A percentile compares a stretch with the other conserved stretches of the same genome.
Conservation (phyloP, 345 rosid genomes). For the Litchi chinensis region DNA sequence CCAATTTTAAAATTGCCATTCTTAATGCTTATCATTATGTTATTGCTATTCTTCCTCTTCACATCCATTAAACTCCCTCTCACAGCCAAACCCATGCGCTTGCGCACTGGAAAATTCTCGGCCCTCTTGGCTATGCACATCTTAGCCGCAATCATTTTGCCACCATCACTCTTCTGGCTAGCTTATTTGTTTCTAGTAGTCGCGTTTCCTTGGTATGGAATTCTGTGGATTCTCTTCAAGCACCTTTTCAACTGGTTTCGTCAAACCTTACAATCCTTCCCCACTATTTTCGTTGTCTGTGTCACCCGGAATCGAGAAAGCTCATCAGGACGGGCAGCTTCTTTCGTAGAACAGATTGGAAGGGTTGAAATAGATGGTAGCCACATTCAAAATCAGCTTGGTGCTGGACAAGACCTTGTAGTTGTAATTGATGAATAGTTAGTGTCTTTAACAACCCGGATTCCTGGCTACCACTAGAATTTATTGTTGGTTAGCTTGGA, state of each 20-base stretch:
- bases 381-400: background rate
- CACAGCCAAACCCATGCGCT: background rate
- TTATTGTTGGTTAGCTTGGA: background rate
- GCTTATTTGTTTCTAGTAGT: background rate
- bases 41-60: background rate
- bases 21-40: background rate
- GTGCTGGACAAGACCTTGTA: background rate
- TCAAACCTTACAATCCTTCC: background rate
- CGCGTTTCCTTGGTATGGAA: background rate
- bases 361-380: background rate
- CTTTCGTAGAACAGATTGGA: background rate
- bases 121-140: background rate
- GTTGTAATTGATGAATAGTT: background rate
- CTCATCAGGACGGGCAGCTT: background rate
- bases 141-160: background rate
- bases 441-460: too few relatives aligned
- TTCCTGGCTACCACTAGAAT: too few relatives aligned
- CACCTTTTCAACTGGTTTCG: background rate
- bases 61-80: background rate
- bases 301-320: background rate
- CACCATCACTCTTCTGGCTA: background rate
- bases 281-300: background rate
- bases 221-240: background rate
- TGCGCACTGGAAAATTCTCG: background rate
- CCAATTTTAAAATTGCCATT: background rate